phyloP scores from a whole-genome alignment of 2,329 filamentous ascomycete genomes.

The Aspergillus neoniger region DNA sequence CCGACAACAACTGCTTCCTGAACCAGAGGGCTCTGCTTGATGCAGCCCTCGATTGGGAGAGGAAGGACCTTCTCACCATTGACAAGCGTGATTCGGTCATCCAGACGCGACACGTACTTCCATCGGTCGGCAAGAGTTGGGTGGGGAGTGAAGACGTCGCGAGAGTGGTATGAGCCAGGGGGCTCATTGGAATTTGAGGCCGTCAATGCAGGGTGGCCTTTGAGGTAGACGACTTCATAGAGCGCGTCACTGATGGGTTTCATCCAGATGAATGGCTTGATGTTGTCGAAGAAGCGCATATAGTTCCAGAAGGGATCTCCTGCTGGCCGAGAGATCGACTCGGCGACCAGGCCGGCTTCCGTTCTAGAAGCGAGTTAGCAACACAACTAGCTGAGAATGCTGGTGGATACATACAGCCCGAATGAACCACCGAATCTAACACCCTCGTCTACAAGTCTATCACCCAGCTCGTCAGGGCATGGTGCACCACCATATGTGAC shows the following conservation, averaged over 20 bases:
- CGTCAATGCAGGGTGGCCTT: constrained; percentile 34
- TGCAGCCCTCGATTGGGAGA: constrained; percentile 34
- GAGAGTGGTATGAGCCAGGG: constrained; percentile 36
- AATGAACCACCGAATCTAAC: constrained; percentile 45
- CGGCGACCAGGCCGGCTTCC: constrained; percentile 47
- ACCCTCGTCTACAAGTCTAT: constrained; percentile 40
- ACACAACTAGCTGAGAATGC: neutral
- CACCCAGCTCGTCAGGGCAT: constrained; percentile 47
- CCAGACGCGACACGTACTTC: constrained; percentile 37
- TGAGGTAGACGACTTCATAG: constrained; percentile 36
- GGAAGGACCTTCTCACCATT: constrained; percentile 41
- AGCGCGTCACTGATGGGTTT: constrained; percentile 32
- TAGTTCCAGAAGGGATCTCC: constrained; percentile 48
- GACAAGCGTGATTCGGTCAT: constrained; percentile 35
- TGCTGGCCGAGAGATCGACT: constrained; percentile 43
- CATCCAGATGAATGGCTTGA: constrained; percentile 42
- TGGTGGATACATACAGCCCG: constrained; percentile 38
- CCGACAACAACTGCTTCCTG: constrained; percentile 38
- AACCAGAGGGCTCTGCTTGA: constrained; percentile 34
- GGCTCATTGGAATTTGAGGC: constrained; percentile 36
- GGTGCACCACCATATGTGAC: constrained; percentile 46
- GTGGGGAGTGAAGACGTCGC: constrained; percentile 36
- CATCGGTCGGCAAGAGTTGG: constrained; percentile 32
- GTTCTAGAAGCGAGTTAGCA: constrained; percentile 35
- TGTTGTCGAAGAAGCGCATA: constrained; percentile 41